Percentiles rank a stretch among this genome's conserved stretches.
Conservation (phyloP, 1,139 yeast species). For the Wickerhamiella infanticola region DNA sequence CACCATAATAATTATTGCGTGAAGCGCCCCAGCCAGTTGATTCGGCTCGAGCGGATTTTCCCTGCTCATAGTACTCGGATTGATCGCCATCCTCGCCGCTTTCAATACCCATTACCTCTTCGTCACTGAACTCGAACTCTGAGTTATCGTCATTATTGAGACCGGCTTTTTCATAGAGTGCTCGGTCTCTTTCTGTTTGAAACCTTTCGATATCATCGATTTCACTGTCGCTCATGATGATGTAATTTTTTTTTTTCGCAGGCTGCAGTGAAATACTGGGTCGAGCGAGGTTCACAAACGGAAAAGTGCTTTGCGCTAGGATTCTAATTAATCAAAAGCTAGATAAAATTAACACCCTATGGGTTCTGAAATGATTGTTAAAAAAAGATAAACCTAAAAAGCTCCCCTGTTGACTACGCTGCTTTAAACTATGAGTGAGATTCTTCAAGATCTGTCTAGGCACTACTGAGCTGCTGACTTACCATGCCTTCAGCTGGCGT, state of each 20-base stretch:
- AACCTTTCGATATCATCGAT: conserved; percentile 13
- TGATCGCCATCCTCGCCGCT: conserved; percentile 27
- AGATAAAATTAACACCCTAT: too few relatives aligned
- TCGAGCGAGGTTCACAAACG: too few relatives aligned
- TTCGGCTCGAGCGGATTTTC: conserved; percentile 31
- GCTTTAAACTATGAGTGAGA: too few relatives aligned
- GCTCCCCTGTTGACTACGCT: too few relatives aligned
- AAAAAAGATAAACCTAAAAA: too few relatives aligned
- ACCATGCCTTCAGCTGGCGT: conserved; percentile 5
- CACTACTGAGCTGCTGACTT: too few relatives aligned
- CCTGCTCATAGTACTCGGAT: conserved; percentile 32
- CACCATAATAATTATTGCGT: conserved; percentile 65
- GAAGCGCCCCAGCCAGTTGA: conserved; percentile 64
- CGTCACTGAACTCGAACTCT: conserved; percentile 17
- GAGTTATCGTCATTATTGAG: conserved; percentile 10
- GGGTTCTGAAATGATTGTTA: too few relatives aligned
- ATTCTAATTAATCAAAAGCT: too few relatives aligned
- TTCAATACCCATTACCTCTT: conserved; percentile 17
- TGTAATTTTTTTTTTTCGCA: not conserved
- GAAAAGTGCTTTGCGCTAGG: too few relatives aligned
- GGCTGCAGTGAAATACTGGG: too few relatives aligned
- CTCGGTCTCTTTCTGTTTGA: conserved; percentile 8
- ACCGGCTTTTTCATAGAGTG: conserved; percentile 12
- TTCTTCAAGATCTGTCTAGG: too few relatives aligned
- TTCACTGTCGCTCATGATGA: conserved; percentile 11